Base-by-base conservation (phyloP, 2,329 filamentous ascomycete genomes). In the Hawksworthiomyces lignivorus region DNA sequence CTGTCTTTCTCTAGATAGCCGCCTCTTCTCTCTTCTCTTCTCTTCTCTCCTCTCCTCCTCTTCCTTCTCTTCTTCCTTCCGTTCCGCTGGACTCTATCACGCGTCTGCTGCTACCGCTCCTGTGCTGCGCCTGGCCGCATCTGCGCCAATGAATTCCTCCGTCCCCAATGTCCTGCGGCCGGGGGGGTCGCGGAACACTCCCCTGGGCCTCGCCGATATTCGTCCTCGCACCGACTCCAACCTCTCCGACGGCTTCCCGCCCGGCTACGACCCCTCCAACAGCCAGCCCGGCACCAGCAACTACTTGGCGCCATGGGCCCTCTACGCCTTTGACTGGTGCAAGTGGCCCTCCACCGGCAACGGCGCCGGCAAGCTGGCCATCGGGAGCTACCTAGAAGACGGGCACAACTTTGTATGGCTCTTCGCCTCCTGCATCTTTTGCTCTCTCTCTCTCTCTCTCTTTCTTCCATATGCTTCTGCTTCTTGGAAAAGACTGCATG, bases 281-380 rank as follows among this genome's bases (percentile, higher is more conserved):
- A 60, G 77, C 48, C 69, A 77, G 62, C 61, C 82, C 58, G 62
- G 85, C 58, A 94, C 90, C 49, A 94, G 87, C 70, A 96, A 90
- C 60, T 95, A 96, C 58, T 67, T 94, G 49, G 88, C 90, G 5
- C 89, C 90, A 0, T 98, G 92, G 87, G 84, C 88, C 12, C 82
- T 94, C 42, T 98, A 97, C 61, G 90, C 92, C 11, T 90, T 94
- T 55, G 92, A 98, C 66, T 98, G 92, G 92, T 98, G 92, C 69
- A 98, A 98, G 64, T 98, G 92, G 90, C 80, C 85, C 14, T 81
- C 90, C 3, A 79, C 87, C 55, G 80, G 65, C 54, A 81, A 81
- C 51, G 82, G 86, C 48, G 87, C 87, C 4, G 92, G 92, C 29
- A 97, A 97, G 64, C 76, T 98, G 53, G 92, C 92, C 11, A 74